Evolutionary conservation across 495 filamentous ascomycete genomes (phyloP).

Genomic region (Xylaria castorea): DNA sequence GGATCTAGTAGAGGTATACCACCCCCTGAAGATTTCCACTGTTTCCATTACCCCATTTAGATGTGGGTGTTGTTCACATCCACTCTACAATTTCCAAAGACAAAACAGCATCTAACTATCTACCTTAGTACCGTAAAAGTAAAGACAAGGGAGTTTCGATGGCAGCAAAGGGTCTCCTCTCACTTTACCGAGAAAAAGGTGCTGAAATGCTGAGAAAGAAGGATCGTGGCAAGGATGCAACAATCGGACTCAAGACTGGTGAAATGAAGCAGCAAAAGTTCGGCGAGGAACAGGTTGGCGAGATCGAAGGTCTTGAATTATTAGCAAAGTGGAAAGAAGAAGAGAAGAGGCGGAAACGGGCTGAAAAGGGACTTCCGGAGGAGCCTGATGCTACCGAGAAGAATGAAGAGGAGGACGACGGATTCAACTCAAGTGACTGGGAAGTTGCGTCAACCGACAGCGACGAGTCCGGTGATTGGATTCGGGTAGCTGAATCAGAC

Average conservation of each 20-base stretch:
- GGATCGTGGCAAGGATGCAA: constrained; percentile 91
- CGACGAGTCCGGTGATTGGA: constrained; percentile 86
- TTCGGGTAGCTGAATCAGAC: constrained; percentile 85
- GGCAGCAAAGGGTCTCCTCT: constrained; percentile 89
- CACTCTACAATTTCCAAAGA: background rate
- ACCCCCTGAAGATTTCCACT: background rate
- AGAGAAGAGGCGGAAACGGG: constrained; percentile 73
- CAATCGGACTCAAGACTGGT: constrained; percentile 77
- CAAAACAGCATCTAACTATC: background rate
- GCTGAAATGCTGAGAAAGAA: constrained; percentile 88
- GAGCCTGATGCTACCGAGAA: constrained; percentile 46
- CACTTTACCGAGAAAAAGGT: constrained; percentile 87
- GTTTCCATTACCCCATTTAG: background rate
- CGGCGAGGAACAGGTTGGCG: constrained; percentile 78
- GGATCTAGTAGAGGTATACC: constrained; percentile 74
- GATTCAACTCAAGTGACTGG: constrained; percentile 80
- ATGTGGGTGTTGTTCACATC: background rate
- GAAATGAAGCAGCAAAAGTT: constrained; percentile 74
- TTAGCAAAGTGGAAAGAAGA: constrained; percentile 94
- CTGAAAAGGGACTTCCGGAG: constrained; percentile 66
- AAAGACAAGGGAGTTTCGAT: constrained; percentile 99
- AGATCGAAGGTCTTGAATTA: constrained; percentile 91
- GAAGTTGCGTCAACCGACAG: constrained; percentile 81
- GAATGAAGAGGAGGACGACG: constrained; percentile 61
- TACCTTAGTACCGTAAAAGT: constrained; percentile 79